Evolutionary conservation across 176 grass and related monocot species (phyloP).

Genomic region (Leersia perrieri): DNA sequence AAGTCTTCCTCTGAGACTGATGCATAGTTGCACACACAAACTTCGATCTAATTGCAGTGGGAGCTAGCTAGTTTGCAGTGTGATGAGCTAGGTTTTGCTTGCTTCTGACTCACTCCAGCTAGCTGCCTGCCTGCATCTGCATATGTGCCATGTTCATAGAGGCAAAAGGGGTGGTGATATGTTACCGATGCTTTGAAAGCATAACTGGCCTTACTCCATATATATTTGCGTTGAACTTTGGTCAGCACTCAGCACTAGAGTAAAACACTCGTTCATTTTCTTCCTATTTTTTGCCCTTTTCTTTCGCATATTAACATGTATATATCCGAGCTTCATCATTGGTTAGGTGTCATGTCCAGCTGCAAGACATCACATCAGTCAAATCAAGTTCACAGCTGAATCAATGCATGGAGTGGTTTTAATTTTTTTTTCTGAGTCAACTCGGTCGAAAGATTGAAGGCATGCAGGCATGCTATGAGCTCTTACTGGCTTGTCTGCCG

Average conservation of each 20-base stretch:
- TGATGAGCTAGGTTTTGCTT: conserved; percentile 14
- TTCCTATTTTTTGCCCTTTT: background rate
- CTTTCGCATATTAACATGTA: background rate
- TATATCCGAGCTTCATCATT: conserved; percentile 4
- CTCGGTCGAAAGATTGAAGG: background rate
- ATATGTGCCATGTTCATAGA: conserved; percentile 1
- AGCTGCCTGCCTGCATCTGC: background rate
- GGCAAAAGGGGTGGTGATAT: conserved; percentile 28
- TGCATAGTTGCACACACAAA: background rate
- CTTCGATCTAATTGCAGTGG: background rate
- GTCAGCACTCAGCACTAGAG: background rate
- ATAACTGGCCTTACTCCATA: background rate
- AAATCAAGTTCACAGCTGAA: background rate
- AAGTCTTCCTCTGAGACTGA: background rate
- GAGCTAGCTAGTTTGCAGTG: background rate
- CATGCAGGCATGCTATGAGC: background rate
- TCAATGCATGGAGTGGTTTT: background rate
- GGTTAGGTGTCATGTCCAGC: conserved; percentile 40
- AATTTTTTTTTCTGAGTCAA: conserved; percentile 1
- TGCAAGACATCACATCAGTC: conserved; percentile 42
- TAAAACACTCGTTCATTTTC: background rate
- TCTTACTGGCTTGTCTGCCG: background rate
- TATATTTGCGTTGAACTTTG: background rate
- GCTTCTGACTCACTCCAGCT: conserved; percentile 40
- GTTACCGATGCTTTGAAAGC: conserved; percentile 39